These are phyloP conservation scores for Symmetrospora coprosmae DNA, from an alignment of 768 basidiomycete genomes.

Conservation along the genomic window DNA sequence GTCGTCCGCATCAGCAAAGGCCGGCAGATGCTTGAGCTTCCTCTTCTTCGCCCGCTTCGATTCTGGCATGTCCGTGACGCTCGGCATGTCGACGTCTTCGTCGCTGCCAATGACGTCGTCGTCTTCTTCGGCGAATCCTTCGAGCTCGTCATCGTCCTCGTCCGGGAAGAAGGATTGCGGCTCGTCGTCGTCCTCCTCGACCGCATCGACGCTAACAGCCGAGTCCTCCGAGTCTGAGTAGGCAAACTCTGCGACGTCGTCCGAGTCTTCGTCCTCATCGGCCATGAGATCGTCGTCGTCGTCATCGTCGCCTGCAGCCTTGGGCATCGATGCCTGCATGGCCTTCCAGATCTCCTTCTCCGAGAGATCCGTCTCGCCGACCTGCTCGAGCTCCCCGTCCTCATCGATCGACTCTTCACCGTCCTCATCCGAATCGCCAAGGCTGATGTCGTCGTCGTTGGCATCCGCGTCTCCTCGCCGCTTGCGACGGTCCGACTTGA, in stretches of 20 bases:
- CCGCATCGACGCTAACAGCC: background rate
- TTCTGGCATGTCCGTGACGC: background rate
- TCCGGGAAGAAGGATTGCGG: constrained; percentile 28
- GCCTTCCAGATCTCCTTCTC: constrained; percentile 32
- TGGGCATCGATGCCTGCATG: constrained; percentile 29
- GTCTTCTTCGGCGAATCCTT: constrained; percentile 23
- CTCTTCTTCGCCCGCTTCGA: constrained; percentile 23
- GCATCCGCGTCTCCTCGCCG: constrained; percentile 23
- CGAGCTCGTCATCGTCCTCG: constrained; percentile 19
- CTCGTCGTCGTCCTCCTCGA: constrained; percentile 4
- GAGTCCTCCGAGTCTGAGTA: constrained; percentile 23
- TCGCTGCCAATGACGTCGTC: constrained; percentile 30
- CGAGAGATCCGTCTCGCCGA: constrained; percentile 10
- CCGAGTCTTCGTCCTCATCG: constrained; percentile 22
- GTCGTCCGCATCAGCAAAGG: constrained; percentile 32
- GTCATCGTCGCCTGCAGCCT: constrained; percentile 22
- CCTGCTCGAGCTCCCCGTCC: constrained; percentile 22
- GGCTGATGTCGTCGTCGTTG: constrained; percentile 8
- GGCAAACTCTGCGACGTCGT: constrained; percentile 15
- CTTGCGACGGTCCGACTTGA: constrained; percentile 23
- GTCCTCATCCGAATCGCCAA: constrained; percentile 12
- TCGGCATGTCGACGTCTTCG: background rate
- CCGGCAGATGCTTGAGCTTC: constrained; percentile 31
- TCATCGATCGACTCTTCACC: constrained; percentile 18
- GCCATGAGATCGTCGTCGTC: background rate